These are phyloP conservation scores for Colletotrichum liriopes DNA, from an alignment of 2,329 filamentous ascomycete genomes.

Conservation along the genomic window DNA sequence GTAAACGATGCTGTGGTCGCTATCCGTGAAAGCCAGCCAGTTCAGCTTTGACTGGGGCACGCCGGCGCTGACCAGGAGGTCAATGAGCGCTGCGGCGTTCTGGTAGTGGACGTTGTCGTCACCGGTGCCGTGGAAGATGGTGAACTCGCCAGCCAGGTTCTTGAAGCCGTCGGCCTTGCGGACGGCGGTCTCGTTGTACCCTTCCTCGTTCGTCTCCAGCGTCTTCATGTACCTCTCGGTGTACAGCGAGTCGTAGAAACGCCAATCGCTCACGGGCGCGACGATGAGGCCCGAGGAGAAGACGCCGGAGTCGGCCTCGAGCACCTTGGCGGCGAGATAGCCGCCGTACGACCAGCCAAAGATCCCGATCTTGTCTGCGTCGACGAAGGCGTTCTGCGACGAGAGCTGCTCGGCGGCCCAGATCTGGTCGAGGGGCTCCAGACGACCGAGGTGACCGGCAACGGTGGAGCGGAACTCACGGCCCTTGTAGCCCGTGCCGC, in stretches of 20 bases:
- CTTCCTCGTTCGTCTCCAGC: constrained; percentile 67
- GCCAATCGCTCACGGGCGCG: constrained; percentile 78
- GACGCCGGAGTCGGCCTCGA: constrained; percentile 73
- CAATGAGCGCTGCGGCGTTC: constrained; percentile 73
- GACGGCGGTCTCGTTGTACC: constrained; percentile 75
- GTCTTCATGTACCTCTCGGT: constrained; percentile 83
- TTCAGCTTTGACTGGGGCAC: constrained; percentile 75
- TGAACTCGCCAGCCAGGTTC: constrained; percentile 71
- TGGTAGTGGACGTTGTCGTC: constrained; percentile 84
- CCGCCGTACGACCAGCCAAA: constrained; percentile 81
- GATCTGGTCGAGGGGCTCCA: constrained; percentile 78
- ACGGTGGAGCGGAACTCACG: constrained; percentile 74
- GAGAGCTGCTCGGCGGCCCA: constrained; percentile 74
- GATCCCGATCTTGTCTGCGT: constrained; percentile 73
- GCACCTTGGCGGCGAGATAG: constrained; percentile 76
- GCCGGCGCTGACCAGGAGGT: constrained; percentile 71
- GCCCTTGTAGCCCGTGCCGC: constrained; percentile 76
- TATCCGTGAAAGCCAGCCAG: constrained; percentile 77
- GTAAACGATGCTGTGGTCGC: constrained; percentile 74
- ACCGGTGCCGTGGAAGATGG: constrained; percentile 76
- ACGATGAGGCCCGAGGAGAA: constrained; percentile 77
- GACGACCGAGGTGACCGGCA: constrained; percentile 71
- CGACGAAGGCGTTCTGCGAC: constrained; percentile 66
- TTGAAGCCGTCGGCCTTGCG: constrained; percentile 73
- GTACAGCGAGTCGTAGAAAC: constrained; percentile 81